phyloP scores from a whole-genome alignment of 148 eudicot species.

The Salicornia ramosissima region DNA sequence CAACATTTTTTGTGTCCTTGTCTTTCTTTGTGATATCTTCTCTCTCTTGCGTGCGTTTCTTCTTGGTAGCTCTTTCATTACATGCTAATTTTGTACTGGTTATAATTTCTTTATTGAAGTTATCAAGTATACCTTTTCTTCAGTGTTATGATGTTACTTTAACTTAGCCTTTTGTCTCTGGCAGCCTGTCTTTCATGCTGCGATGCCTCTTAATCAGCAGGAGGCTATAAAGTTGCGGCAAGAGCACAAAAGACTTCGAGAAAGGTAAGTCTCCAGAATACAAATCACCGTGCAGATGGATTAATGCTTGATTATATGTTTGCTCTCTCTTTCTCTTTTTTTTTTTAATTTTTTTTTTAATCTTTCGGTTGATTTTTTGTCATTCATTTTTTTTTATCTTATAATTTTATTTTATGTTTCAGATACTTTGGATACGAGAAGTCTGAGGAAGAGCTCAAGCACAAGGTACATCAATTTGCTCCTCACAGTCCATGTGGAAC shows the following conservation, averaged over 20 bases:
- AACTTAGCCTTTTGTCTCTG: conserved; percentile 2
- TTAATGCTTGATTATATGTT: too few species aligned
- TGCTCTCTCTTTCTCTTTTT: background rate
- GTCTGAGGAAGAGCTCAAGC: conserved; percentile 45
- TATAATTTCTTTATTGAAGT: background rate
- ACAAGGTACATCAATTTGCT: conserved; percentile 40
- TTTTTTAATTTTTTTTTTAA: background rate
- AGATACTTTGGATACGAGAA: conserved; percentile 56
- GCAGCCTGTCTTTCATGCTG: conserved; percentile 33
- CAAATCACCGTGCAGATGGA: background rate
- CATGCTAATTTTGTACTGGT: too few species aligned
- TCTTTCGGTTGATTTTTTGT: background rate
- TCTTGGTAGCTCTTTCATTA: background rate
- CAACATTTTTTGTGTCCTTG: background rate
- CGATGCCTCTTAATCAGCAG: conserved; percentile 23
- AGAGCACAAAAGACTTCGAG: conserved; percentile 48
- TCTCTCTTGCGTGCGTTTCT: too few species aligned
- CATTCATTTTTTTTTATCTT: background rate
- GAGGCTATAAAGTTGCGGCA: conserved; percentile 34
- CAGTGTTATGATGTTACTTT: background rate
- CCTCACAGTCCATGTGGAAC: too few species aligned
- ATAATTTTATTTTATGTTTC: conserved; percentile 17
- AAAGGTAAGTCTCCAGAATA: conserved; percentile 39
- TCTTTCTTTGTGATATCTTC: background rate
- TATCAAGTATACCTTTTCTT: background rate